Conservation (phyloP, 352 stramenopile genomes). For the Globisporangium polare region DNA sequence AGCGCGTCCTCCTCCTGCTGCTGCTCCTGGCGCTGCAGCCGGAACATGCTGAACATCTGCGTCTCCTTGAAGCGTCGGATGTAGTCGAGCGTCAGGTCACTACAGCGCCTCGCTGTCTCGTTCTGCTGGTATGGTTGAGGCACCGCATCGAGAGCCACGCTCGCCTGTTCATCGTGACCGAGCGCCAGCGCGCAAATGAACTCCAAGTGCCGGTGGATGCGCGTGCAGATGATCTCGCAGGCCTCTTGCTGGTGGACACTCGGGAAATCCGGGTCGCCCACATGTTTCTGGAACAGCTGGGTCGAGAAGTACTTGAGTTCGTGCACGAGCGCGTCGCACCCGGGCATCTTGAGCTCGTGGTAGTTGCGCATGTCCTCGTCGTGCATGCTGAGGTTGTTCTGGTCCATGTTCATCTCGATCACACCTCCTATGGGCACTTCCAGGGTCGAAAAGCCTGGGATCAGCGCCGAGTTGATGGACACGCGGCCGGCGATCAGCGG, state of each 20-base stretch:
- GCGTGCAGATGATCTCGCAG: conserved; percentile 59
- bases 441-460: conserved; percentile 54
- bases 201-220: conserved; percentile 61
- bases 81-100: conserved; percentile 54
- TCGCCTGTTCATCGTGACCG: conserved; percentile 18
- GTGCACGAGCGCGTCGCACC: conserved; percentile 65
- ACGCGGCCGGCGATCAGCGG: conserved; percentile 76
- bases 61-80: conserved; percentile 66
- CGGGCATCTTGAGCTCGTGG: conserved; percentile 74
- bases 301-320: conserved; percentile 55
- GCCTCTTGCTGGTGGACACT: conserved; percentile 67
- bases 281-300: conserved; percentile 52
- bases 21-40: conserved; percentile 36
- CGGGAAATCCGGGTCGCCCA: conserved; percentile 52
- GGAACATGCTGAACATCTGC: conserved; percentile 84
- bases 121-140: background rate
- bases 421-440: conserved; percentile 57
- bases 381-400: conserved; percentile 73
- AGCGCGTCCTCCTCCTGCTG: conserved; percentile 23
- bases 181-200: conserved; percentile 53
- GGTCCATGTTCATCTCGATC: conserved; percentile 82
- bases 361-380: conserved; percentile 68
- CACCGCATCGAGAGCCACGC: background rate
- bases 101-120: conserved; percentile 26
- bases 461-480: conserved; percentile 39